These are phyloP conservation scores for Fusarium begoniae DNA, from an alignment of 2,329 filamentous ascomycete genomes.

Conservation along the genomic window DNA sequence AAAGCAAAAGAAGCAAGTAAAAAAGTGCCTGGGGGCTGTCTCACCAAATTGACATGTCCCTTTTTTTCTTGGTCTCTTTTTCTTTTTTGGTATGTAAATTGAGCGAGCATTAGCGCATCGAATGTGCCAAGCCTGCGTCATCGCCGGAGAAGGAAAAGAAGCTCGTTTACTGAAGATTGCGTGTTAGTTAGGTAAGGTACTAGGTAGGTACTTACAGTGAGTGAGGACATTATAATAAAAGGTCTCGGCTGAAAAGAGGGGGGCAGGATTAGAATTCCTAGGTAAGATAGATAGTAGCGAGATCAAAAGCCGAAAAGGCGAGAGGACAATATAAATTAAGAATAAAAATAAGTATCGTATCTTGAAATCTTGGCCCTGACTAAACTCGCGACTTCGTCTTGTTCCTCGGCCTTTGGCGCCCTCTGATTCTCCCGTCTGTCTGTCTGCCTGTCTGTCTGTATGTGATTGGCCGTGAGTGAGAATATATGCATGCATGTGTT, in stretches of 20 bases:
- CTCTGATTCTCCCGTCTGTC: neutral
- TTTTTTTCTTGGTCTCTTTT: neutral
- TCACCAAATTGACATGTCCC: neutral
- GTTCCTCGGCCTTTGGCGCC: conserved; percentile 6
- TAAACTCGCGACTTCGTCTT: conserved; percentile 13
- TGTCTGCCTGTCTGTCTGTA: neutral
- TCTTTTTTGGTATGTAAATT: too few relatives aligned
- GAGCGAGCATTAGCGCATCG: neutral
- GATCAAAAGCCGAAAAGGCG: neutral
- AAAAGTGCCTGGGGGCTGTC: neutral
- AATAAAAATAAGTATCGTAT: neutral
- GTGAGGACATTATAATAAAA: neutral
- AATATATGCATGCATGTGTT: neutral
- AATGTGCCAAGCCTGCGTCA: neutral
- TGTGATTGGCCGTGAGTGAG: neutral
- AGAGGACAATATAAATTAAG: neutral
- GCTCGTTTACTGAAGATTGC: neutral
- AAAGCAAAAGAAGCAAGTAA: neutral
- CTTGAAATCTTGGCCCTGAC: neutral
- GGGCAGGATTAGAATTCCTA: neutral
- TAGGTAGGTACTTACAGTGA: neutral
- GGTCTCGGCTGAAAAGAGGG: neutral
- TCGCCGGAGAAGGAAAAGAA: neutral
- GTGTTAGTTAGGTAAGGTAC: too few relatives aligned
- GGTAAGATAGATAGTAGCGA: neutral